These are phyloP conservation scores for Camelina hispida DNA, from an alignment of 345 rosid genomes.

Conservation along the genomic window DNA sequence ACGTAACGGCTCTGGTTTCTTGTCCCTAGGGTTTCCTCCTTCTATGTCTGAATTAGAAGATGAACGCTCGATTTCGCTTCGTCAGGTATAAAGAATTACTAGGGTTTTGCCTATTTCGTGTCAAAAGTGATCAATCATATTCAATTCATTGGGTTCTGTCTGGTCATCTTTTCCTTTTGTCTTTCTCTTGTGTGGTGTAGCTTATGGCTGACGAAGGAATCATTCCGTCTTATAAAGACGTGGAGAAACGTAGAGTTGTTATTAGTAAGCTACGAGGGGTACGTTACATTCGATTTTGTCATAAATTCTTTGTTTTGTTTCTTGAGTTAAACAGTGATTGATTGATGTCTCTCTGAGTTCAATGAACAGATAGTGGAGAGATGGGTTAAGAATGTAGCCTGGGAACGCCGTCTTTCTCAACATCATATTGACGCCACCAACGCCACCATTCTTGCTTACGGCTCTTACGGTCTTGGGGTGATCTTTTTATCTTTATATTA, in stretches of 20 bases:
- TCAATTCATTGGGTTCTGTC: too few species aligned
- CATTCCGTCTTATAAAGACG: constrained; percentile 53
- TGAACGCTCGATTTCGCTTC: constrained; percentile 54
- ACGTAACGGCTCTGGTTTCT: constrained; percentile 36
- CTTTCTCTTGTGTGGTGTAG: constrained; percentile 32
- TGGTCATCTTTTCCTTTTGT: too few species aligned
- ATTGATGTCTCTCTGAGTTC: constrained; percentile 23
- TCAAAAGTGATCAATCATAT: too few species aligned
- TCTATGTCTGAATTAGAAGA: constrained; percentile 45
- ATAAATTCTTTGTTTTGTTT: background rate
- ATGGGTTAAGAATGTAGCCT: constrained; percentile 61
- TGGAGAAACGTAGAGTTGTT: constrained; percentile 52
- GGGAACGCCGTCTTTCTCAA: constrained; percentile 52
- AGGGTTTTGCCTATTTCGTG: background rate
- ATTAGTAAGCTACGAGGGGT: constrained; percentile 50
- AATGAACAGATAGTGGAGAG: constrained; percentile 50
- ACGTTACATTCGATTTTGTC: background rate
- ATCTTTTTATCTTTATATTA: background rate
- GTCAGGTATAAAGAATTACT: constrained; percentile 45
- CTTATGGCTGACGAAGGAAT: constrained; percentile 54
- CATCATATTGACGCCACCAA: constrained; percentile 47
- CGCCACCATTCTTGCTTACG: constrained; percentile 59
- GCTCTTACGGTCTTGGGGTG: constrained; percentile 72
- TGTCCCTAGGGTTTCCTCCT: constrained; percentile 31
- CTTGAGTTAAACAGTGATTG: constrained; percentile 7